Evolutionary conservation across 208 protist species (phyloP), one percentile per base, ranked within the genome.

Genomic region (Polymyxa betae): DNA sequence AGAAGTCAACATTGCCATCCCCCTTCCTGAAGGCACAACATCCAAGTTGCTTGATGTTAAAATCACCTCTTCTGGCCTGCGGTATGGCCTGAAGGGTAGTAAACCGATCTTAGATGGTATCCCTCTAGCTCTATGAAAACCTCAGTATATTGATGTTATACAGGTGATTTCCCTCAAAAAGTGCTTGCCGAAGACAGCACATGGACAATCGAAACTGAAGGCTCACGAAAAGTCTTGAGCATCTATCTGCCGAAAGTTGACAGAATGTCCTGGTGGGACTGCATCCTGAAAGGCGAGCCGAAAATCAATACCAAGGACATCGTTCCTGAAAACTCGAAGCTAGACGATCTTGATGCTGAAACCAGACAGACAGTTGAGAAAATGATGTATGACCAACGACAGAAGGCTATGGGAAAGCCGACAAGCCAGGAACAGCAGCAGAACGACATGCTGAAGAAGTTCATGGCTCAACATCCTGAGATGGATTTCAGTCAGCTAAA

Each of bases 221-320:
- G 41, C 24, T 87, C 16, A n/a, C 77, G 90, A 32, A 64, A 82
- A 45, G 0, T 88, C n/a, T n/a, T 95, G 16, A 92, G 77, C 0
- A 41, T 95, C 41, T 93, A 93, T 40, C 87, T 95, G 43, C 78
- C 45, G 20, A 95, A 95, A 89, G 0, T 93, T n/a, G 94, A 94
- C 45, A 20, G 87, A 66, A 94, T 95, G 94, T 93, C 94, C 66
- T 96, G 95, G 95, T 96, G 95, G 95, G 89, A 52, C 24, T 92
- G 90, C 77, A 88, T 96, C 10, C 66, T 95, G 40, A 43, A 92
- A 45, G 94, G 93, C n/a, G 92, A 96, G 35, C 91, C 90, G 0
- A 94, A 95, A 54, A 96, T 96, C 87, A 90, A 95, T 88, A 95
- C 94, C n/a, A 93, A 90, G 1, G 95, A 94, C 88, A 94, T 96